Base-by-base conservation (phyloP, 768 basidiomycete genomes). In the Mycena amicta region DNA sequence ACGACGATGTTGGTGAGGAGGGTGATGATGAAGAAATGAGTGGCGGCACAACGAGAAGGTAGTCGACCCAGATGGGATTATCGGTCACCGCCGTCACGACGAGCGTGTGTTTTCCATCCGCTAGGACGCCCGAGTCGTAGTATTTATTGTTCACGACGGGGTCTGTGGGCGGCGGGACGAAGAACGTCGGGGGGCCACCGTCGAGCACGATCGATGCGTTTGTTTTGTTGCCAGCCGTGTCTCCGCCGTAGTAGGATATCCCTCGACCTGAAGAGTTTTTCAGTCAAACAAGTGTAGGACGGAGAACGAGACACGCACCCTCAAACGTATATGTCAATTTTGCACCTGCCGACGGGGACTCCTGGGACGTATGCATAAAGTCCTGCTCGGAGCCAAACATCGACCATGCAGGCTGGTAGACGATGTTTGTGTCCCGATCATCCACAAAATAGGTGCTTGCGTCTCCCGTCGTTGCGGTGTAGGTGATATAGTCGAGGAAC, bases 401-500 rank as follows among this genome's bases (percentile, higher is more conserved):
- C 29, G 20, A 13, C 60, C 60, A 61, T 4, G 33, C 33, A 12
- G 52, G 52, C 5, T 50, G 30, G 37, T 61, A 61, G 4, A 16
- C 30, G 5, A 61, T 43, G 13, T 46, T 37, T n/a, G 55, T n/a
- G 39, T 61, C 60, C 6, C 55, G 51, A 28, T 57, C 56, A 49
- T 62, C 56, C 43, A 57, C 40, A 22, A 62, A 55, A 41, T 55
- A 52, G n/a, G 60, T 22, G 13, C 22, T 15, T 5, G 55, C 55
- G 4, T n/a, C 15, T 11, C 31, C 43, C n/a, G 56, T 51, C 18
- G 56, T 50, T n/a, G 60, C 55, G 26, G 28, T 37, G 56, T 54
- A 62, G 54, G 53, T 30, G n/a, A 57, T 6, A 37, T 54, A 62
- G 53, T 62, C 60, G 23, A 62, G 33, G 31, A n/a, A 62, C 2